Evolutionary conservation across 1,284 basidiomycete genomes (phyloP), one percentile per base, ranked within the genome.

Genomic region (Caloboletus inedulis): DNA sequence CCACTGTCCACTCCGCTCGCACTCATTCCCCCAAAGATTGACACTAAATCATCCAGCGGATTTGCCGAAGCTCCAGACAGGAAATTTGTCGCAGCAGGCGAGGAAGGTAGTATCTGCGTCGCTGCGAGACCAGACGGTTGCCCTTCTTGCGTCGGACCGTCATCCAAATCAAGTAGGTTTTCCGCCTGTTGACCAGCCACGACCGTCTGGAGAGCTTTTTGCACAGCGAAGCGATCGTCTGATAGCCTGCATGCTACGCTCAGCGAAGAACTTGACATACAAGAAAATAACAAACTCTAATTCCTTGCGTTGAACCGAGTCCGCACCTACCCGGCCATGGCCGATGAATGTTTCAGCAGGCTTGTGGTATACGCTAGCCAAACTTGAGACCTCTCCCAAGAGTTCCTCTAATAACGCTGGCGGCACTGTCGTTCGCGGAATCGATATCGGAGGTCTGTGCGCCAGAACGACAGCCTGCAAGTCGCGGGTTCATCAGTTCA

Each of bases 321-420:
- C 93, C 1, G 87, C 92, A 9, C 94, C 86, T 52, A 95, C 77
- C 37, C 91, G 78, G 12, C 93, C 93, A 60, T 82, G 81, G 2
- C 93, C 93, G 52, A 95, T 83, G 63, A 95, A 95, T 0, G 93
- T 95, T 69, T 87, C 92, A 18, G 87, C 87, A 0, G 97, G 97
- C 70, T 96, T 98, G 74, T 98, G 94, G 64, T 98, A 98, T 4
- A 97, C 94, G 66, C 90, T 94, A 1, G 95, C 91, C 18, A 98
- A 75, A 49, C 81, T 87, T 1, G 90, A 91, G 31, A 98, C 82
- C 65, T 97, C 94, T 34, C 85, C 82, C 0, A 99, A 72, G 1
- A 99, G 81, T 69, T 99, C 96, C 63, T 98, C 94, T 21, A 99
- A 76, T n/a, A 99, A 74, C 0, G 85, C 91, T 2, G 92, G 84